A percentile compares a stretch with the other conserved stretches of the same genome.
phyloP scores from a whole-genome alignment of 2,329 filamentous ascomycete genomes.

The Apiospora kogelbergensis region DNA sequence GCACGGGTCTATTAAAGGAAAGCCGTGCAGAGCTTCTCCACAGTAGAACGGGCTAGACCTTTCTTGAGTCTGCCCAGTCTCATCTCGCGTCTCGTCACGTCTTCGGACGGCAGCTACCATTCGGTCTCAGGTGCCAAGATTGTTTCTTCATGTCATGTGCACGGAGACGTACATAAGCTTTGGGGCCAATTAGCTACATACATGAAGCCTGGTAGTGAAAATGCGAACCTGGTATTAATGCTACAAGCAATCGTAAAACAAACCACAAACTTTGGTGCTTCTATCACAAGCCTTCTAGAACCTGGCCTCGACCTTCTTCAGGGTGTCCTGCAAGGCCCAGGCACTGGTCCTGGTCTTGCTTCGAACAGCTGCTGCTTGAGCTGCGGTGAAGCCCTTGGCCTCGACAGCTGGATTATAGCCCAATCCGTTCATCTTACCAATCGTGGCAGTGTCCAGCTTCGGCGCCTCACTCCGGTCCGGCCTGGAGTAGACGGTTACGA shows the following conservation, averaged over 20 bases:
- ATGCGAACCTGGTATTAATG: not conserved
- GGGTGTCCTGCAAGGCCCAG: constrained; percentile 77
- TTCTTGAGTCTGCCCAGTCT: not conserved
- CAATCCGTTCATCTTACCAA: constrained; percentile 66
- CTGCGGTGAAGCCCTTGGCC: constrained; percentile 83
- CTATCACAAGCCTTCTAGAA: constrained; percentile 43
- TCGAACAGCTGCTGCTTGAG: constrained; percentile 70
- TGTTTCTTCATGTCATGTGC: not conserved
- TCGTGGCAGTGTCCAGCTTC: constrained; percentile 59
- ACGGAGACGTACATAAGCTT: not conserved
- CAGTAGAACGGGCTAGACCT: not conserved
- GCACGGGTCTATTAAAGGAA: not conserved
- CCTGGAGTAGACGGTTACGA: constrained; percentile 85
- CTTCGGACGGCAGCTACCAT: not conserved
- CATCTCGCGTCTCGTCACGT: not conserved
- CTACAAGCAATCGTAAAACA: not conserved
- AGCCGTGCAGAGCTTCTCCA: not conserved
- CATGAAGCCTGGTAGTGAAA: too few species aligned
- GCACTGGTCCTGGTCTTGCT: constrained; percentile 64
- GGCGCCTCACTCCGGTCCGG: constrained; percentile 70
- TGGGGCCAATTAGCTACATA: not conserved
- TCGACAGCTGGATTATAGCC: constrained; percentile 92
- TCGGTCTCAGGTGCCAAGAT: not conserved
- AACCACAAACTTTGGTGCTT: not conserved
- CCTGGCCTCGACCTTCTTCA: constrained; percentile 71